phyloP scores from a whole-genome alignment of 176 grass and related monocot genomes.

The Elaeis guineensis region DNA sequence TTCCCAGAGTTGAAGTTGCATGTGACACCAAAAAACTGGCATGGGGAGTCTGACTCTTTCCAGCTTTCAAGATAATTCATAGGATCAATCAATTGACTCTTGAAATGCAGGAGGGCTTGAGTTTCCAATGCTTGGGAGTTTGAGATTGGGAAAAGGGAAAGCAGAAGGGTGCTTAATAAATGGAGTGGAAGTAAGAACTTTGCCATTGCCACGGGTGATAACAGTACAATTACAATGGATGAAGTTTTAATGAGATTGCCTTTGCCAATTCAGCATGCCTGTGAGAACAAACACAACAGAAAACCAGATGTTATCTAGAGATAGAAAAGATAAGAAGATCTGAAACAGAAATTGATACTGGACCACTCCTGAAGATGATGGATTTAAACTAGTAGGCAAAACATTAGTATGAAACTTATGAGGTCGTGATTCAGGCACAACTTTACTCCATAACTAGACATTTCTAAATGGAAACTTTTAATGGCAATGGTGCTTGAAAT shows the following conservation, averaged over 20 bases:
- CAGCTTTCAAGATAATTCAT: constrained; percentile 59
- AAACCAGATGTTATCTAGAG: background rate
- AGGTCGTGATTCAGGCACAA: too few relatives aligned
- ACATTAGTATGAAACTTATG: too few relatives aligned
- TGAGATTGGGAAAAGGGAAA: constrained; percentile 22
- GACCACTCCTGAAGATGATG: background rate
- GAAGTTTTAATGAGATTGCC: constrained; percentile 17
- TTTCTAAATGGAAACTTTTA: too few relatives aligned
- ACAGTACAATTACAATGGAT: constrained; percentile 12
- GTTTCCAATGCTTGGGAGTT: constrained; percentile 37
- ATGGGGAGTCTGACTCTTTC: constrained; percentile 37
- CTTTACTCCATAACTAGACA: too few relatives aligned
- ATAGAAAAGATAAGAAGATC: background rate
- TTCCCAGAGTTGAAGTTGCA: constrained; percentile 22
- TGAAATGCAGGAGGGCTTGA: constrained; percentile 61
- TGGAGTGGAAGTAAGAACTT: constrained; percentile 23
- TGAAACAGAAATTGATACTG: background rate
- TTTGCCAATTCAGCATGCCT: constrained; percentile 18
- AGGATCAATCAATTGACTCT: constrained; percentile 44
- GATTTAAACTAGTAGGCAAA: too few relatives aligned
- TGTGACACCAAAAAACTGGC: constrained; percentile 48
- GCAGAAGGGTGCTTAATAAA: constrained; percentile 20
- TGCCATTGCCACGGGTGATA: constrained; percentile 25
- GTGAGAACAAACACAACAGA: constrained; percentile 14
- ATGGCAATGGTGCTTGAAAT: too few relatives aligned